phyloP scores from a whole-genome alignment of 1,139 yeast genomes.

The Scheffersomyces parashehatae region DNA sequence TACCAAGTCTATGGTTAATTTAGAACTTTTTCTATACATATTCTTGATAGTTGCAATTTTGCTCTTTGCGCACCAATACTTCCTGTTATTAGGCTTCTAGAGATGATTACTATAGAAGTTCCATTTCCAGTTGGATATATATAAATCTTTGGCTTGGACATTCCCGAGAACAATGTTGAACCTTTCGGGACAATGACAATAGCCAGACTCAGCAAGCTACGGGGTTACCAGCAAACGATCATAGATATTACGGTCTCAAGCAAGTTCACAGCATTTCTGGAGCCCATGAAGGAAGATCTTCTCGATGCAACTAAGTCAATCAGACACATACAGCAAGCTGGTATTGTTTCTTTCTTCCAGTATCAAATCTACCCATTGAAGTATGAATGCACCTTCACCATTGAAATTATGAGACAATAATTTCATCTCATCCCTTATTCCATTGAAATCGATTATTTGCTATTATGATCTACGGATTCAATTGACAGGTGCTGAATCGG shows the following conservation, averaged over 20 bases:
- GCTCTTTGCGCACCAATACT: constrained; percentile 33
- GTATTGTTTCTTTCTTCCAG: constrained; percentile 3
- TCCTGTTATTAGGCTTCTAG: constrained; percentile 13
- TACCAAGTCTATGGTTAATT: constrained; percentile 32
- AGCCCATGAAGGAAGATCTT: constrained; percentile 21
- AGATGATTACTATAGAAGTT: no score
- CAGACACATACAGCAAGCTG: constrained; percentile 2
- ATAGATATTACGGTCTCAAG: constrained; percentile 32
- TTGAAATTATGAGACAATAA: neutral
- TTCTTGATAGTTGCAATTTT: constrained; percentile 33
- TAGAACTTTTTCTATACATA: constrained; percentile 31
- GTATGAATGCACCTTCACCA: constrained; percentile 2
- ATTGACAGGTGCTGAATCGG: no score
- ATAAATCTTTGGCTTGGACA: constrained; percentile 37
- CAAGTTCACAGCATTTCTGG: constrained; percentile 20
- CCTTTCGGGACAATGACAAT: constrained; percentile 25
- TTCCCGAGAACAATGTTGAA: constrained; percentile 42
- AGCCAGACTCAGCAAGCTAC: constrained; percentile 41
- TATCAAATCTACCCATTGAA: constrained; percentile 5
- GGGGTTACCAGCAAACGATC: constrained; percentile 42
- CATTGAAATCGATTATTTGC: neutral
- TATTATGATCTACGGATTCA: no score
- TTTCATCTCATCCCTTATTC: neutral
- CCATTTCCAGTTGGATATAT: constrained; percentile 25
- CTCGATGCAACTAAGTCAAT: constrained; percentile 12